Conservation (phyloP, 164 flowering plant genomes). For the Hamamelis virginiana region DNA sequence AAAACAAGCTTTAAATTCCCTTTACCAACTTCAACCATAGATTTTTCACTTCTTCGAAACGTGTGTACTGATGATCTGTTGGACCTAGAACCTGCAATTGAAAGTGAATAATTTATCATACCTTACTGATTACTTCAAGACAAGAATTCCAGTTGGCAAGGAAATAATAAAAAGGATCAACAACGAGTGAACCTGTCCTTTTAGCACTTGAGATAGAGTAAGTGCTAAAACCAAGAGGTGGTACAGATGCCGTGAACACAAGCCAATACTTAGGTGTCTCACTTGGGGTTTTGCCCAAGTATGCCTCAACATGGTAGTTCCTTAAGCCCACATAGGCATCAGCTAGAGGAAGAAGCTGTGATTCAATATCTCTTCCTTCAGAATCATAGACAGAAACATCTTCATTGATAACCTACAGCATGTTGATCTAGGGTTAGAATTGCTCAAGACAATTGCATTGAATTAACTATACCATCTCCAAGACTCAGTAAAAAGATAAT, state of each 20-base stretch:
- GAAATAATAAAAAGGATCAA: background rate
- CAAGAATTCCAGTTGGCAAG: background rate
- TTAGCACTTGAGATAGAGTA: conserved; percentile 53
- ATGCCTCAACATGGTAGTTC: conserved; percentile 63
- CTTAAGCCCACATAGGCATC: conserved; percentile 42
- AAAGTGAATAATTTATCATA: conserved; percentile 8
- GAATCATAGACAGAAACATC: conserved; percentile 63
- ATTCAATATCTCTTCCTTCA: conserved; percentile 58
- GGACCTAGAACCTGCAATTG: conserved; percentile 37
- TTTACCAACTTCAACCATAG: conserved; percentile 32
- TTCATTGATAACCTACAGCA: conserved; percentile 58
- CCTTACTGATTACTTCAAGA: background rate
- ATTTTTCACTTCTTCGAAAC: conserved; percentile 11
- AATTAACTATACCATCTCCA: background rate
- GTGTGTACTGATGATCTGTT: conserved; percentile 26
- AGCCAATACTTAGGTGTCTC: conserved; percentile 71
- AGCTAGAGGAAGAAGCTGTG: conserved; percentile 66
- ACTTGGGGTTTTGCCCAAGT: conserved; percentile 51
- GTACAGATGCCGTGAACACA: conserved; percentile 76
- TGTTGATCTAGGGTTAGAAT: conserved; percentile 7
- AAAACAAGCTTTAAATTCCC: conserved; percentile 39
- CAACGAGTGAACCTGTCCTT: conserved; percentile 39
- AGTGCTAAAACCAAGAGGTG: conserved; percentile 92
- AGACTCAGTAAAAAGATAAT: background rate
- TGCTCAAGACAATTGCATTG: background rate